A percentile compares a stretch with the other conserved stretches of the same genome.
Evolutionary conservation across 768 basidiomycete genomes (phyloP).

Genomic region (Boletus eberwhitei): DNA sequence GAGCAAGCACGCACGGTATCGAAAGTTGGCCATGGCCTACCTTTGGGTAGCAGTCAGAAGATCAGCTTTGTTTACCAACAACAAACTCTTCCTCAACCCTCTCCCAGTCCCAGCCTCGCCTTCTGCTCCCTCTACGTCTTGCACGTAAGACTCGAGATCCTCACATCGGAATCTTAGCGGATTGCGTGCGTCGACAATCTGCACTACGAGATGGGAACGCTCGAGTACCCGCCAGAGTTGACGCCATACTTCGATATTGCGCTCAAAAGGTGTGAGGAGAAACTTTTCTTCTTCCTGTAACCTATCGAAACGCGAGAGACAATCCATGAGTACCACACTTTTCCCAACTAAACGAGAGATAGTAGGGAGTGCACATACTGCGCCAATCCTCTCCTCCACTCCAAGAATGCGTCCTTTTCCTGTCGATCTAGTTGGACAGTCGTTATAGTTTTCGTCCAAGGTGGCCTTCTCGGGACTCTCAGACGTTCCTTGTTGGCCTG

Average conservation of each 20-base stretch:
- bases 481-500: slow-evolving; percentile 68
- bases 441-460: slow-evolving; percentile 83
- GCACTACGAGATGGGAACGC: slow-evolving; percentile 89
- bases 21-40: slow-evolving; percentile 38
- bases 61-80: slow-evolving; percentile 96
- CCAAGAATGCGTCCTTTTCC: slow-evolving; percentile 87
- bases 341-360: background rate
- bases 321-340: background rate
- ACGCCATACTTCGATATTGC: slow-evolving; percentile 97
- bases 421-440: slow-evolving; percentile 77
- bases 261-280: slow-evolving; percentile 94
- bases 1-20: background rate
- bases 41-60: slow-evolving; percentile 83
- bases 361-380: slow-evolving; percentile 52
- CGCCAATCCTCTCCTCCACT: slow-evolving; percentile 90
- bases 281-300: slow-evolving; percentile 85
- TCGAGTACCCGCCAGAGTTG: slow-evolving; percentile 98
- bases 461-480: slow-evolving; percentile 84
- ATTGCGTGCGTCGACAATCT: slow-evolving; percentile 96
- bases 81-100: slow-evolving; percentile 68
- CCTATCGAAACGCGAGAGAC: slow-evolving; percentile 36
- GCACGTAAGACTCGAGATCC: slow-evolving; percentile 83
- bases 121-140: slow-evolving; percentile 79
- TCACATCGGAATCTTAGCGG: slow-evolving; percentile 90
- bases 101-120: slow-evolving; percentile 75